phyloP scores from a whole-genome alignment of 225 moss, liverwort and hornwort genomes.

The Sphagnum contortum region DNA sequence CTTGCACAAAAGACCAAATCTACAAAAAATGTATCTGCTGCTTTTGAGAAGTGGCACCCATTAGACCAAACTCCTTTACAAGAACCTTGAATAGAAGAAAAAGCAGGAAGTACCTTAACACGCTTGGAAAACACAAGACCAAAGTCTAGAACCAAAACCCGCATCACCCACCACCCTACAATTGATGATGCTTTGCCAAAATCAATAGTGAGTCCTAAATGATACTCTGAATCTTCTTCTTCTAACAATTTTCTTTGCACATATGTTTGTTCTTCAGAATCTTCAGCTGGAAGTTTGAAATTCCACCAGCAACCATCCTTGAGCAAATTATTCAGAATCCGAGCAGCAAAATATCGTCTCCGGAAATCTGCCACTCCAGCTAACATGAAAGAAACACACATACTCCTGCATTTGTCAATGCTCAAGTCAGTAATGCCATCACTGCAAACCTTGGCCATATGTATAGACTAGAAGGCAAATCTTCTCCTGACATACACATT shows the following conservation, averaged over 20 bases:
- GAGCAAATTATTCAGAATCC: conserved; percentile 70
- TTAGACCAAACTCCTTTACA: too few relatives aligned
- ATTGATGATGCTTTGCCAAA: conserved; percentile 67
- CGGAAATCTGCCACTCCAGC: conserved; percentile 92
- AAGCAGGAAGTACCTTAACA: conserved; percentile 48
- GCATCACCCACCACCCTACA: conserved; percentile 83
- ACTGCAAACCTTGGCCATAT: too few relatives aligned
- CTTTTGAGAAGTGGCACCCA: too few relatives aligned
- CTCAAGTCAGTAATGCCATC: too few relatives aligned
- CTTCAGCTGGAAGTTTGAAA: conserved; percentile 6
- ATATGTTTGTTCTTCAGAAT: conserved; percentile 9
- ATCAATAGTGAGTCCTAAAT: conserved; percentile 76
- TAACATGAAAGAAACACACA: conserved; percentile 80
- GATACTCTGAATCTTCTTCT: conserved; percentile 68
- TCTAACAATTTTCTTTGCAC: conserved; percentile 20
- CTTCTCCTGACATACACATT: too few relatives aligned
- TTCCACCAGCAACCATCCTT: conserved; percentile 67
- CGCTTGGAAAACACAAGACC: conserved; percentile 72
- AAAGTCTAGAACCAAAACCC: conserved; percentile 79
- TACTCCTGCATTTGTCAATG: conserved; percentile 37
- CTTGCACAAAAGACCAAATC: too few relatives aligned
- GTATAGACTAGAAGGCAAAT: too few relatives aligned
- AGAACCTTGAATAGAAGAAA: too few relatives aligned
- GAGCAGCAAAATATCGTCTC: conserved; percentile 69
- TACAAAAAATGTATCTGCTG: too few relatives aligned